Conservation (phyloP, 345 rosid species). For the Atalantia buxifolia region DNA sequence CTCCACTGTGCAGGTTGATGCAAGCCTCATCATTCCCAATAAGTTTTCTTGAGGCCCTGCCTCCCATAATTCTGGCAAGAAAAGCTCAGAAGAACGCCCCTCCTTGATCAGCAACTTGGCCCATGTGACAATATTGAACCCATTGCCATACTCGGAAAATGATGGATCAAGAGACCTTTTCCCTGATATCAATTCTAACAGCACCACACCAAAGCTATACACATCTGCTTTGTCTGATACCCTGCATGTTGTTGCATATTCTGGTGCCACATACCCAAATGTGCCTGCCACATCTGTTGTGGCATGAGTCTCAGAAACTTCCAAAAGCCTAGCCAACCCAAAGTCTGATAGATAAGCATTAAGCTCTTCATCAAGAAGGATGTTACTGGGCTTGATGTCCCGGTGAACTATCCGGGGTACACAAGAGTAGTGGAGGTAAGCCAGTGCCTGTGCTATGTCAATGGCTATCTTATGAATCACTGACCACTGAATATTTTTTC, state of each 20-base stretch:
- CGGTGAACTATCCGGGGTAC: conserved; percentile 69
- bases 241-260: conserved; percentile 70
- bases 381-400: conserved; percentile 75
- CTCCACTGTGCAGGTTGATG: conserved; percentile 54
- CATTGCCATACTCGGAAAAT: conserved; percentile 56
- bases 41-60: conserved; percentile 46
- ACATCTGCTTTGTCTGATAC: conserved; percentile 77
- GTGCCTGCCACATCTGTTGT: conserved; percentile 77
- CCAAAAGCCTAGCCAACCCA: conserved; percentile 64
- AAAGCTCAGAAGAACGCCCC: conserved; percentile 44
- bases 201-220: conserved; percentile 63
- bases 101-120: conserved; percentile 55
- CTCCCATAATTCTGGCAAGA: conserved; percentile 48
- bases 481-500: conserved; percentile 38
- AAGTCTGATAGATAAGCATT: conserved; percentile 72
- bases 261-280: conserved; percentile 76
- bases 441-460: conserved; percentile 59
- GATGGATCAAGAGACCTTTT: conserved; percentile 71
- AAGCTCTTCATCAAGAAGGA: conserved; percentile 55
- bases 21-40: conserved; percentile 48
- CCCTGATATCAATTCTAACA: conserved; percentile 61
- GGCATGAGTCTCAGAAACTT: conserved; percentile 68
- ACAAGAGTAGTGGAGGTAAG: conserved; percentile 66
- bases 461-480: conserved; percentile 58
- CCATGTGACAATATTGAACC: conserved; percentile 67